Percentiles rank a stretch among this genome's conserved stretches.
phyloP scores from a whole-genome alignment of 352 stramenopile species.

The Phytophthora sojae region DNA sequence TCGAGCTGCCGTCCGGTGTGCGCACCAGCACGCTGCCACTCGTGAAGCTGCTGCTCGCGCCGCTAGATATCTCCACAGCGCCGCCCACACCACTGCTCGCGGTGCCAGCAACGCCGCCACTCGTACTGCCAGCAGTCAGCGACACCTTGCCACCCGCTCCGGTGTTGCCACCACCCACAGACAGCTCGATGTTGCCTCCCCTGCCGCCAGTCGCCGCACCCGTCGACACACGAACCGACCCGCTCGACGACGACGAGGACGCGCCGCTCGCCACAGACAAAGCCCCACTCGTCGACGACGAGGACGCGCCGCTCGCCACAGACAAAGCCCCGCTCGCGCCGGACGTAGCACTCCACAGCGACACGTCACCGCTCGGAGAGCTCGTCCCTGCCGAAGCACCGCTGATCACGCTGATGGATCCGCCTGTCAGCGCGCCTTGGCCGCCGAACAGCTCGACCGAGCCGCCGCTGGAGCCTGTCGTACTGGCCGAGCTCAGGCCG shows the following conservation, averaged over 20 bases:
- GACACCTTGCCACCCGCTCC: conserved; percentile 7
- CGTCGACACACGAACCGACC: conserved; percentile 16
- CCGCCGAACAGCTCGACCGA: conserved; percentile 15
- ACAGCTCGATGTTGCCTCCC: background rate
- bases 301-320: conserved; percentile 5
- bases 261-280: conserved; percentile 6
- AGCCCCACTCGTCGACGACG: conserved; percentile 6
- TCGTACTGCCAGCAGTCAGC: too few species aligned
- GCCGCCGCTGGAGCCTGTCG: conserved; percentile 5
- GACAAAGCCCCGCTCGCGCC: background rate
- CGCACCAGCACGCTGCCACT: background rate
- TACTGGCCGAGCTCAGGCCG: conserved; percentile 12
- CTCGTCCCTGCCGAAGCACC: background rate
- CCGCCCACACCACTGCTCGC: too few species aligned
- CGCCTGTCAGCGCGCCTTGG: background rate
- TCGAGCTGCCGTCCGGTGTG: background rate
- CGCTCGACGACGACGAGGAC: conserved; percentile 18
- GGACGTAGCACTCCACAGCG: conserved; percentile 9
- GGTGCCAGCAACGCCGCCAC: too few species aligned
- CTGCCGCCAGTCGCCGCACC: background rate
- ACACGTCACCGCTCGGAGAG: conserved; percentile 9
- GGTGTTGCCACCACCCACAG: background rate
- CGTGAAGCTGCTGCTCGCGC: conserved; percentile 12
- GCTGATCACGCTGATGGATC: background rate
- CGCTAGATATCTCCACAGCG: too few species aligned